Percentiles rank a stretch among this genome's conserved stretches.
Evolutionary conservation across 176 grass and related monocot species (phyloP).

Genomic region (Oryza punctata): DNA sequence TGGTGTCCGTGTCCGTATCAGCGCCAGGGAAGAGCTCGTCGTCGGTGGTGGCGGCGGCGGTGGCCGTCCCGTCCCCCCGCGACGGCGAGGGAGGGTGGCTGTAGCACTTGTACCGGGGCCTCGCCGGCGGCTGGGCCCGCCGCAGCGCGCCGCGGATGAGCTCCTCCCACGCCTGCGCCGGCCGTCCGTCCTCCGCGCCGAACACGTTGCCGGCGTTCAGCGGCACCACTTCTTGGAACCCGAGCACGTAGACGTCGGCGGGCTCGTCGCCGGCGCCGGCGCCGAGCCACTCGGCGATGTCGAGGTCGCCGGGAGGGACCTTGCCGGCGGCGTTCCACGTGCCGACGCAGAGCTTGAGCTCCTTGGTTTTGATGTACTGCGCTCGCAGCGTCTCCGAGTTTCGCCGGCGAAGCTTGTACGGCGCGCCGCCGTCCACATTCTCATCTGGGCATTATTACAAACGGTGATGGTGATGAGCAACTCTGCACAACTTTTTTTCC

Average conservation of each 20-base stretch:
- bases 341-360: constrained; percentile 71
- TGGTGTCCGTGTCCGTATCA: constrained; percentile 48
- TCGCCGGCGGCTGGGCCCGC: constrained; percentile 37
- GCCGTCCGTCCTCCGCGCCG: constrained; percentile 66
- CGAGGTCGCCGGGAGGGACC: constrained; percentile 54
- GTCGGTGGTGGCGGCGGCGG: constrained; percentile 5
- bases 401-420: constrained; percentile 66
- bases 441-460: constrained; percentile 39
- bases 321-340: constrained; percentile 82
- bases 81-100: constrained; percentile 83
- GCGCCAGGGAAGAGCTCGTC: constrained; percentile 50
- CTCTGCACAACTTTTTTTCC: not conserved
- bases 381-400: constrained; percentile 90
- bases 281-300: constrained; percentile 72
- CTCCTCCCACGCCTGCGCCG: constrained; percentile 76
- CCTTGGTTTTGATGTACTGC: constrained; percentile 91
- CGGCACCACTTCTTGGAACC: constrained; percentile 93
- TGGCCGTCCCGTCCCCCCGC: not conserved
- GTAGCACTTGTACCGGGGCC: constrained; percentile 57
- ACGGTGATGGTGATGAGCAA: not conserved
- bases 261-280: constrained; percentile 53
- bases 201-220: constrained; percentile 90
- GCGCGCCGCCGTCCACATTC: constrained; percentile 37
- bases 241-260: constrained; percentile 89
- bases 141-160: constrained; percentile 68